Evolutionary conservation across 495 filamentous ascomycete genomes (phyloP).

Genomic region (Penicillium alfredii): DNA sequence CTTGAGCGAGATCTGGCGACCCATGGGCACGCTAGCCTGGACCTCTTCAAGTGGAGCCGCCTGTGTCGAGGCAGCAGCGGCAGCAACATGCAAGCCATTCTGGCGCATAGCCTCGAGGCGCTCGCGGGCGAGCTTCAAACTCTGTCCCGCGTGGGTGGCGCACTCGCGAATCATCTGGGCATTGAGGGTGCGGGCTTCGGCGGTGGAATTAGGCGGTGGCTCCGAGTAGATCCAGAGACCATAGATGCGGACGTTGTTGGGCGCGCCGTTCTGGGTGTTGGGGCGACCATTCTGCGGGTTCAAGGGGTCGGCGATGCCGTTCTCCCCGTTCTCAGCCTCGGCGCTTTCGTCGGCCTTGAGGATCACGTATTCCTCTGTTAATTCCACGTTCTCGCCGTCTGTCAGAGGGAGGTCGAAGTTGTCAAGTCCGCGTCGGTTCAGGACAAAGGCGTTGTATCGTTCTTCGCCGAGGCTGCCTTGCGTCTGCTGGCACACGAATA

Average conservation of each 20-base stretch:
- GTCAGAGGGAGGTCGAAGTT: conserved; percentile 52
- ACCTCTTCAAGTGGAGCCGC: conserved; percentile 28
- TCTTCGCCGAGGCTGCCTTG: conserved; percentile 39
- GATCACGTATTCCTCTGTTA: conserved; percentile 58
- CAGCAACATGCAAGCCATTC: conserved; percentile 33
- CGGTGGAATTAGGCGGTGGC: conserved; percentile 47
- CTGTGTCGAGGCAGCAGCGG: conserved; percentile 25
- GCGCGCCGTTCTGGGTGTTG: conserved; percentile 6
- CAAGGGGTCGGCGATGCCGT: conserved; percentile 14
- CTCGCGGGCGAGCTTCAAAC: conserved; percentile 38
- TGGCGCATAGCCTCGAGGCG: conserved; percentile 36
- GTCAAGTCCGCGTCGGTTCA: conserved; percentile 55
- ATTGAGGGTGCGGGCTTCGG: conserved; percentile 43
- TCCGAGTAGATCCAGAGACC: conserved; percentile 64
- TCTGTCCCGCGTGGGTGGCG: conserved; percentile 45
- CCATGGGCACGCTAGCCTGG: conserved; percentile 42
- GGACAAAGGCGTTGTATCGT: conserved; percentile 53
- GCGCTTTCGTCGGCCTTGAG: conserved; percentile 37
- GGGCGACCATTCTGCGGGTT: conserved; percentile 8
- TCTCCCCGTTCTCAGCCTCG: conserved; percentile 7
- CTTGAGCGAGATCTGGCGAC: conserved; percentile 47
- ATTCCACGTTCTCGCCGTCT: conserved; percentile 49
- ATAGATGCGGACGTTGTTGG: conserved; percentile 36
- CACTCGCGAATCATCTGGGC: conserved; percentile 51
- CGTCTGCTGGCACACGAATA: conserved; percentile 69